Percentiles rank a stretch among this genome's conserved stretches.
phyloP scores from a whole-genome alignment of 2,329 filamentous ascomycete genomes.

The Apiospora malaysiana region DNA sequence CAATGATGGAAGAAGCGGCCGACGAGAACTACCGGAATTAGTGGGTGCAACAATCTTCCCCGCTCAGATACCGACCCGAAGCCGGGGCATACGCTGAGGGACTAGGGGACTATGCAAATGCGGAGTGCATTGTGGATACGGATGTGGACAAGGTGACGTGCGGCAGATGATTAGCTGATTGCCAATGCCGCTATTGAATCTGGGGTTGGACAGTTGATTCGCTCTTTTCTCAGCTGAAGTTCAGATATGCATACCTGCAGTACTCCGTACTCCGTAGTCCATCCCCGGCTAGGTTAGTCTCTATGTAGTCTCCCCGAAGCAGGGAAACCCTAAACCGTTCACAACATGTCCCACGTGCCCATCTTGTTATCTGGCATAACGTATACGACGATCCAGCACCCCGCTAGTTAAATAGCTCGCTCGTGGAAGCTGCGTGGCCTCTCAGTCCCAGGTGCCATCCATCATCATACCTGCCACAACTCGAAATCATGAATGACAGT shows the following conservation, averaged over 20 bases:
- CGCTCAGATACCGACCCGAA: neutral
- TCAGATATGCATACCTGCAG: too few species aligned
- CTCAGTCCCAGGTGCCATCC: neutral
- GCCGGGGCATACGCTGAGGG: neutral
- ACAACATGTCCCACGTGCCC: neutral
- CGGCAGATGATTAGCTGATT: neutral
- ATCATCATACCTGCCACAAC: neutral
- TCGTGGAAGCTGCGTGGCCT: too few species aligned
- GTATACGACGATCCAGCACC: too few species aligned
- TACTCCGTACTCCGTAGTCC: too few species aligned
- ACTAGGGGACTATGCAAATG: neutral
- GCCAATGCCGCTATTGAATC: neutral
- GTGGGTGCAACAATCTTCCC: neutral
- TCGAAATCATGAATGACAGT: conserved; percentile 25
- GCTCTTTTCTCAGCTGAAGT: neutral
- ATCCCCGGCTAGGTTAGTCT: too few species aligned
- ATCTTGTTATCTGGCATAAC: neutral
- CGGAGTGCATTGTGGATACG: neutral
- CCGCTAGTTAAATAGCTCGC: too few species aligned
- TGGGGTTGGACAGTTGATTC: neutral
- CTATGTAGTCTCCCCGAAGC: too few species aligned
- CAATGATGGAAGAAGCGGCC: neutral
- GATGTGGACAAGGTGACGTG: neutral
- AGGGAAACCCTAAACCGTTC: too few species aligned
- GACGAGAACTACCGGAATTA: conserved; percentile 3